phyloP scores from a whole-genome alignment of 2,329 filamentous ascomycete genomes.

The Neocatenulostroma microsporum region DNA sequence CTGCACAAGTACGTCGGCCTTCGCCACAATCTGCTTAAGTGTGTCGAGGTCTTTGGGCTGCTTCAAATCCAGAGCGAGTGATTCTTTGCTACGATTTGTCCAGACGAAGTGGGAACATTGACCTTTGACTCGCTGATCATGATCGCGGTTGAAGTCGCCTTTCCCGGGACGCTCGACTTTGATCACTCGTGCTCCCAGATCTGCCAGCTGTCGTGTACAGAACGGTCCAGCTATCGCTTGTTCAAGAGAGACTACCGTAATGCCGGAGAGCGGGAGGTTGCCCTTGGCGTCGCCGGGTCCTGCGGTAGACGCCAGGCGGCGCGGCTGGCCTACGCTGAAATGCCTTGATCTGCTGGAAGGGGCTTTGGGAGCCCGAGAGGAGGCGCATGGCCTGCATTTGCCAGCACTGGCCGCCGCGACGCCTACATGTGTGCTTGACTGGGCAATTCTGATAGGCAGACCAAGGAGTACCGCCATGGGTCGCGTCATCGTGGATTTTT shows the following conservation, averaged over 20 bases:
- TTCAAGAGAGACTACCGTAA: conserved; percentile 21
- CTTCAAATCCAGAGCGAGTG: conserved; percentile 80
- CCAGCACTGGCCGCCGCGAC: too few species aligned
- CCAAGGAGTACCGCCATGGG: too few species aligned
- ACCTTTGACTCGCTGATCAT: conserved; percentile 21
- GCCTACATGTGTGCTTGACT: too few species aligned
- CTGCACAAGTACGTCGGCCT: conserved; percentile 87
- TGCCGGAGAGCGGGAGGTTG: conserved; percentile 18
- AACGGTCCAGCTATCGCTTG: conserved; percentile 25
- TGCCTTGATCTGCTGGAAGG: too few species aligned
- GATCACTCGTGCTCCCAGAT: conserved; percentile 38
- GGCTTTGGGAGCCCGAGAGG: too few species aligned
- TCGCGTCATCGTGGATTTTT: too few species aligned
- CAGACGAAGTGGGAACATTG: conserved; percentile 23
- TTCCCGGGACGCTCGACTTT: conserved; percentile 34
- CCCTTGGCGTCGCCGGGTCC: not conserved
- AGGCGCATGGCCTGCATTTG: too few species aligned
- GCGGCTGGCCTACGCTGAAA: too few species aligned
- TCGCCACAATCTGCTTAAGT: conserved; percentile 69
- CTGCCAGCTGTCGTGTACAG: conserved; percentile 38
- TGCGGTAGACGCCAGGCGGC: too few species aligned
- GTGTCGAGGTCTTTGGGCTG: conserved; percentile 73
- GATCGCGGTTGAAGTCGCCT: conserved; percentile 24
- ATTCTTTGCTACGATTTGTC: conserved; percentile 87
- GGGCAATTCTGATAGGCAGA: too few species aligned